Conservation (phyloP, 148 eudicot genomes). For the Spergularia bocconei region DNA sequence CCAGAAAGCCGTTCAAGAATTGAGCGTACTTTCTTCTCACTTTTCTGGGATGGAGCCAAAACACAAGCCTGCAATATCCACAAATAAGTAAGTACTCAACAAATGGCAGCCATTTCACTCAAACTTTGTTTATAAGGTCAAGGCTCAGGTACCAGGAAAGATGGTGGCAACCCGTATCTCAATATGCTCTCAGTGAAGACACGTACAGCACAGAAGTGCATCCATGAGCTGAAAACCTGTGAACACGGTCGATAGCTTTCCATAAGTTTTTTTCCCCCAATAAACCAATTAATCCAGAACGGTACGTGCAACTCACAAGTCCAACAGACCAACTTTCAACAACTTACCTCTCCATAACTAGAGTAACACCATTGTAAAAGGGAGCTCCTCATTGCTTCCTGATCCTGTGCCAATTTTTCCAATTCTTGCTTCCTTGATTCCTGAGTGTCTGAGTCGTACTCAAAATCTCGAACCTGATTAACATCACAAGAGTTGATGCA, state of each 20-base stretch:
- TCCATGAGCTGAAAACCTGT: constrained; percentile 80
- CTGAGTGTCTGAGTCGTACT: constrained; percentile 74
- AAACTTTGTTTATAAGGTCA: background rate
- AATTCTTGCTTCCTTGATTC: constrained; percentile 79
- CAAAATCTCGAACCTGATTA: constrained; percentile 87
- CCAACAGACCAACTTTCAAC: background rate
- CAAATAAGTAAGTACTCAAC: constrained; percentile 5
- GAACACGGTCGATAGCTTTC: constrained; percentile 7
- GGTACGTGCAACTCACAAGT: background rate
- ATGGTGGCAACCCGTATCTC: constrained; percentile 95
- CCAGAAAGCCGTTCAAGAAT: constrained; percentile 68
- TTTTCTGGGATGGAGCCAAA: constrained; percentile 68
- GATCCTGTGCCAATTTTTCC: constrained; percentile 76
- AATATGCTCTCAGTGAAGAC: constrained; percentile 80
- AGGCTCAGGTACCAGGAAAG: constrained; percentile 63
- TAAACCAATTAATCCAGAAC: background rate
- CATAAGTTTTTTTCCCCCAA: background rate
- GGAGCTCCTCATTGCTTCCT: constrained; percentile 76
- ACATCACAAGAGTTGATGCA: constrained; percentile 11
- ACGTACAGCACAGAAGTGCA: constrained; percentile 93
- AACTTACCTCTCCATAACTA: constrained; percentile 92
- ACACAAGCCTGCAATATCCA: constrained; percentile 62
- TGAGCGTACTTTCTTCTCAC: constrained; percentile 95
- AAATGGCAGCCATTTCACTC: constrained; percentile 1
- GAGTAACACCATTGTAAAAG: constrained; percentile 95